Evolutionary conservation across 352 stramenopile species (phyloP).

Genomic region (Thraustochytrium striatum): DNA sequence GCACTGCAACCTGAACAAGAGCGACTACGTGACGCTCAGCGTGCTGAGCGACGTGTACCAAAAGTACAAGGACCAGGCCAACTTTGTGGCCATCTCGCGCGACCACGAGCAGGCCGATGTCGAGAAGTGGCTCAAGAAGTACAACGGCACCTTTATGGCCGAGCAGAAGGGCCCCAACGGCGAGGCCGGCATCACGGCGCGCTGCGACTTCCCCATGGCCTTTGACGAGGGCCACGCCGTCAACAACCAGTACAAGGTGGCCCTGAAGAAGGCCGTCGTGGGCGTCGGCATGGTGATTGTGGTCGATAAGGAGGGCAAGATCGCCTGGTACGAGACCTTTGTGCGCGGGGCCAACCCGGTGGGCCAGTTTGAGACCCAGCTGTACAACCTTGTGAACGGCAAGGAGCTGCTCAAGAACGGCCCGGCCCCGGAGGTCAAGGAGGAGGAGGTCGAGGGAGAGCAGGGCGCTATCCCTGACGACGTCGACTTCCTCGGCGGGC

Average conservation of each 20-base stretch:
- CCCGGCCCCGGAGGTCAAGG: constrained; percentile 34
- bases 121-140: constrained; percentile 50
- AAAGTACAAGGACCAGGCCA: constrained; percentile 41
- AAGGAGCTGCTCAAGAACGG: constrained; percentile 40
- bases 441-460: constrained; percentile 44
- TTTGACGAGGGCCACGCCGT: constrained; percentile 33
- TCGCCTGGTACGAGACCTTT: constrained; percentile 44
- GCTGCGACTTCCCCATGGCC: constrained; percentile 45
- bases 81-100: constrained; percentile 40
- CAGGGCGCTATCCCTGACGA: constrained; percentile 37
- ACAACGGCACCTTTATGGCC: constrained; percentile 25
- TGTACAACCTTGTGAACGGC: constrained; percentile 35
- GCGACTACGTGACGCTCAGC: constrained; percentile 35
- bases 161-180: constrained; percentile 36
- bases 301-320: constrained; percentile 35
- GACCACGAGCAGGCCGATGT: constrained; percentile 28
- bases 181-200: constrained; percentile 8
- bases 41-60: constrained; percentile 37
- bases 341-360: constrained; percentile 33
- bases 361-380: constrained; percentile 48
- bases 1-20: constrained; percentile 48
- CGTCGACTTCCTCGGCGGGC: constrained; percentile 20
- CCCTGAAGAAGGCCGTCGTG: constrained; percentile 39
- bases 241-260: constrained; percentile 46
- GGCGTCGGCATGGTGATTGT: constrained; percentile 47